phyloP scores from a whole-genome alignment of 2,329 filamentous ascomycete genomes.

The Colletotrichum simmondsii region DNA sequence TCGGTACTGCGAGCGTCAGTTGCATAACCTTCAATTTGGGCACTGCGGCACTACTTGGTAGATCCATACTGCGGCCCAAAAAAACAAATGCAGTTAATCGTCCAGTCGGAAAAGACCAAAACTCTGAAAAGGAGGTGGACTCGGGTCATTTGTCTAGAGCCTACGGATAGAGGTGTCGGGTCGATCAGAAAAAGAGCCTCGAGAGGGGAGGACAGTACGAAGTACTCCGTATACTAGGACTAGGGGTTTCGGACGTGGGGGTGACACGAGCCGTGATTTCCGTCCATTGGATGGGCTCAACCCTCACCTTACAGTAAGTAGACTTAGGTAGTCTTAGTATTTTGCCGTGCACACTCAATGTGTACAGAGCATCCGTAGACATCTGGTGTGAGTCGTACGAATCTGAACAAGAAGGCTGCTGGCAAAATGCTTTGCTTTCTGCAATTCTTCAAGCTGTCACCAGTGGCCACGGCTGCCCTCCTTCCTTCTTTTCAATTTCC shows the following conservation, averaged over 20 bases:
- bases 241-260: not conserved
- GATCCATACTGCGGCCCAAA: not conserved
- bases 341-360: no score
- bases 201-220: not conserved
- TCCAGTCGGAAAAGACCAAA: not conserved
- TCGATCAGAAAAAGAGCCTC: not conserved
- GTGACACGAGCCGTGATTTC: not conserved
- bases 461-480: not conserved
- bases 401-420: not conserved
- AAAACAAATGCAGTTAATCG: not conserved
- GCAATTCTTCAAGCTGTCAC: not conserved
- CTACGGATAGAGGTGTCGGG: not conserved
- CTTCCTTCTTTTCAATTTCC: no score
- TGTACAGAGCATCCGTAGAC: no score
- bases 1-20: not conserved
- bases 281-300: no score
- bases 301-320: no score
- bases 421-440: not conserved
- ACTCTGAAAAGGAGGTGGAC: not conserved
- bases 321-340: no score
- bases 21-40: slow-evolving; percentile 15
- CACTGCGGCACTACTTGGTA: not conserved
- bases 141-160: not conserved
- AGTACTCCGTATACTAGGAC: not conserved
- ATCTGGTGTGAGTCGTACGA: not conserved